phyloP scores from a whole-genome alignment of 176 grass and related monocot genomes.

The Eleusine coracana region DNA sequence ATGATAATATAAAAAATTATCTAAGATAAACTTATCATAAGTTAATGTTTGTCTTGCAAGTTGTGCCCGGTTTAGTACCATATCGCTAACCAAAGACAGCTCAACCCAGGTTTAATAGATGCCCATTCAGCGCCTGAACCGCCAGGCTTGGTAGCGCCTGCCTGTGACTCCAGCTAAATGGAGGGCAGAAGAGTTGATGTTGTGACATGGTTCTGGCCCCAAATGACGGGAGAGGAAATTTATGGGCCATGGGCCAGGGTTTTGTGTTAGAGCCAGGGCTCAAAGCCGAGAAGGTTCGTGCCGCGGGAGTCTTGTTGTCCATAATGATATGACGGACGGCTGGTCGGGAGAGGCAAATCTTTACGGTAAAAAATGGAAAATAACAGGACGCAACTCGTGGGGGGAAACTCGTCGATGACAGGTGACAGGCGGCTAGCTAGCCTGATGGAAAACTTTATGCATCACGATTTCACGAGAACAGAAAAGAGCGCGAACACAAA shows the following conservation, averaged over 20 bases:
- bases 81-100: neutral
- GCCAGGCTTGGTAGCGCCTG: conserved; percentile 13
- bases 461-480: too few species aligned
- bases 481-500: too few species aligned
- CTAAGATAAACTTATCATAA: too few species aligned
- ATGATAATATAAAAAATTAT: too few species aligned
- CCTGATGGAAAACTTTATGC: too few species aligned
- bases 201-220: neutral
- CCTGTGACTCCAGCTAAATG: conserved; percentile 22
- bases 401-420: too few species aligned
- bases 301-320: neutral
- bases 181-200: conserved; percentile 28
- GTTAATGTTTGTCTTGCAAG: too few species aligned
- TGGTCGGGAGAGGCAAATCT: too few species aligned
- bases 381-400: too few species aligned
- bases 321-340: neutral
- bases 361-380: too few species aligned
- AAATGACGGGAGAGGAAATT: neutral
- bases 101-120: neutral
- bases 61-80: conserved; percentile 5
- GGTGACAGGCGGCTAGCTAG: too few species aligned
- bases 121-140: rapidly evolving
- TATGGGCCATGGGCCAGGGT: neutral
- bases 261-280: neutral
- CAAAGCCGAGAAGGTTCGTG: neutral